Evolutionary conservation across 164 flowering plant species (phyloP).

Genomic region (Litsea cubeba): DNA sequence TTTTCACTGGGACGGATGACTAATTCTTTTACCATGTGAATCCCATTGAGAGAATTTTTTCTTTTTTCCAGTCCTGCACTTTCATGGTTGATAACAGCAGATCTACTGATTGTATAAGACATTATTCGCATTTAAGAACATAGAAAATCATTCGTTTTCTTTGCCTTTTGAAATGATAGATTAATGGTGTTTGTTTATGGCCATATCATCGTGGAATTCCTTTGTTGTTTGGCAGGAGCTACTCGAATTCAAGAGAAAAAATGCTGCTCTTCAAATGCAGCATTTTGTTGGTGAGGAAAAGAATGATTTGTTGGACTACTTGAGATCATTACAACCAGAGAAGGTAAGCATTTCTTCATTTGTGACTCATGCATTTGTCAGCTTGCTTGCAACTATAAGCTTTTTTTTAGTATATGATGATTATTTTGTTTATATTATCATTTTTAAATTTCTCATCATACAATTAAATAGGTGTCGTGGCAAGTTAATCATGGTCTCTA

Average conservation of each 20-base stretch:
- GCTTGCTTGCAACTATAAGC: background rate
- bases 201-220: background rate
- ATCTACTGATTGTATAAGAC: too few species aligned
- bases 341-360: slow-evolving; percentile 38
- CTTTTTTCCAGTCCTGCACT: background rate
- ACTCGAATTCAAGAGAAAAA: slow-evolving; percentile 63
- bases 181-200: background rate
- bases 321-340: slow-evolving; percentile 77
- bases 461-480: background rate
- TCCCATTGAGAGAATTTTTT: background rate
- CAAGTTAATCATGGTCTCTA: background rate
- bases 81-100: background rate
- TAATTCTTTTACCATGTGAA: background rate
- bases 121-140: background rate
- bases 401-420: background rate
- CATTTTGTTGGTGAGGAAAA: slow-evolving; percentile 89
- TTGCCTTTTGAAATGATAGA: background rate
- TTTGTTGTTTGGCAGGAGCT: slow-evolving; percentile 46
- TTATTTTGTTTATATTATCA: too few species aligned
- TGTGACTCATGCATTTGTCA: background rate
- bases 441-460: too few species aligned
- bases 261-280: slow-evolving; percentile 86
- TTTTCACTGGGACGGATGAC: too few species aligned
- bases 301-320: slow-evolving; percentile 79
- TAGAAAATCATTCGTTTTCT: background rate